Conservation (phyloP, 2,329 filamentous ascomycete species). For the Colletotrichum eremochloae region DNA sequence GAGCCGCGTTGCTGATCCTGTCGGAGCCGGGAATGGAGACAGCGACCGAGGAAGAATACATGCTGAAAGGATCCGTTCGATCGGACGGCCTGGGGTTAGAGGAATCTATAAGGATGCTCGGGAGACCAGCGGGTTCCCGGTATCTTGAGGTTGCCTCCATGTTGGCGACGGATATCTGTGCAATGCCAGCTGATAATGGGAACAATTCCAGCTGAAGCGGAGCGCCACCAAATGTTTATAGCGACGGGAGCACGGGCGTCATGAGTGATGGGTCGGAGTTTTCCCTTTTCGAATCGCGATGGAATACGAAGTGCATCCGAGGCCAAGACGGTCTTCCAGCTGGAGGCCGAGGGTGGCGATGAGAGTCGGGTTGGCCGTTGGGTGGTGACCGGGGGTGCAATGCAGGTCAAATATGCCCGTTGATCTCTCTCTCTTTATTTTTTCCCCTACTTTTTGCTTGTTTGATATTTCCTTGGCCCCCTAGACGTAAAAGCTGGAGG, state of each 20-base stretch:
- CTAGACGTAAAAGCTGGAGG: conserved; percentile 1
- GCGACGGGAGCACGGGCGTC: conserved; percentile 37
- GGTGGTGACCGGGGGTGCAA: conserved; percentile 12
- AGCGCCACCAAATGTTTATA: conserved; percentile 39
- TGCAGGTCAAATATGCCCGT: conserved; percentile 25
- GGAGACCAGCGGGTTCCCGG: conserved; percentile 50
- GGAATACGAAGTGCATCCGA: conserved; percentile 36
- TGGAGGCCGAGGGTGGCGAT: conserved; percentile 35
- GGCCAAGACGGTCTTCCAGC: conserved; percentile 34
- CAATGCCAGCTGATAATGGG: conserved; percentile 29
- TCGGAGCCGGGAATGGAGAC: conserved; percentile 59
- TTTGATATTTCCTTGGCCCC: conserved; percentile 2
- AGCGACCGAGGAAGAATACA: conserved; percentile 50
- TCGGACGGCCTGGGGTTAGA: conserved; percentile 46
- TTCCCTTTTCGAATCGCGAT: conserved; percentile 13
- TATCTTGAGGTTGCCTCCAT: conserved; percentile 56
- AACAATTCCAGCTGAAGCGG: conserved; percentile 35
- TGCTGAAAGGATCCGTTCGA: conserved; percentile 51
- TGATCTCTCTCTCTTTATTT: background rate
- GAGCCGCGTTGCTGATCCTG: conserved; percentile 49
- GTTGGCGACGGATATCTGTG: conserved; percentile 35
- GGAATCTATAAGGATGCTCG: conserved; percentile 54
- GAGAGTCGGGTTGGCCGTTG: conserved; percentile 36
- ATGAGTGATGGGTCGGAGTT: conserved; percentile 32
- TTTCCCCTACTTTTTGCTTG: background rate